Evolutionary conservation across 2,329 filamentous ascomycete genomes (phyloP), one percentile per base, ranked within the genome.

Genomic region (Ascochyta fabae): DNA sequence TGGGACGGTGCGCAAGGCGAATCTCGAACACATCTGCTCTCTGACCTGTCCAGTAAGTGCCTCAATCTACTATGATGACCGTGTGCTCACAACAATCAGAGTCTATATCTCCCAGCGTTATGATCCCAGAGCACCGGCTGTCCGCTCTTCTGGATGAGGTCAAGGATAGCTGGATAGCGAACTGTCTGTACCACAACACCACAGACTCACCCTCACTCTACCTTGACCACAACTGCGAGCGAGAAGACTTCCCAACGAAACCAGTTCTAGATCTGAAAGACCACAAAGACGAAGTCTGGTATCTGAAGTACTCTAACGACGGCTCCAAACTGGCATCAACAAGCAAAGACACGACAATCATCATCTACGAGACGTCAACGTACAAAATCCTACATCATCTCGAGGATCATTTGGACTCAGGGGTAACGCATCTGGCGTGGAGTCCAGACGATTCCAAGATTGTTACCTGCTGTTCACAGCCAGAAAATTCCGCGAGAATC

Each of bases 81-180:
- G 22, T 44, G 12, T 50, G 61, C 58, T 71, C 50, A 73, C 56
- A 7, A 16, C 7, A 16, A 56, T 16, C 65, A 94, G 90, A 84
- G 80, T 96, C 87, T 53, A 96, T 99, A 73, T 96, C 95, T 1
- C 94, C 95, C 0, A 95, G 92, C 4, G 91, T 96, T 40, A 98
- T 99, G 93, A 89, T 99, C 50, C 95, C 95, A 1, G 91, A 96
- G 70, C 91, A 95, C 73, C 88, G 95, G 6, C 81, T 99, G 40
- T 91, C 92, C 1, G 84, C 87, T 31, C 80, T 99, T 15, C 80
- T 99, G 48, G 84, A 93, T 53, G 88, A 96, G 62, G 87, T 96
- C 34, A 96, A 97, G 72, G 84, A 88, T 58, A 86, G 83, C 60
- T 94, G 97, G 77, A 90, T 97, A 55, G 85, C 88, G 47, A 86